Base-by-base conservation (phyloP, 768 basidiomycete genomes). In the Tephrocybe sp. region DNA sequence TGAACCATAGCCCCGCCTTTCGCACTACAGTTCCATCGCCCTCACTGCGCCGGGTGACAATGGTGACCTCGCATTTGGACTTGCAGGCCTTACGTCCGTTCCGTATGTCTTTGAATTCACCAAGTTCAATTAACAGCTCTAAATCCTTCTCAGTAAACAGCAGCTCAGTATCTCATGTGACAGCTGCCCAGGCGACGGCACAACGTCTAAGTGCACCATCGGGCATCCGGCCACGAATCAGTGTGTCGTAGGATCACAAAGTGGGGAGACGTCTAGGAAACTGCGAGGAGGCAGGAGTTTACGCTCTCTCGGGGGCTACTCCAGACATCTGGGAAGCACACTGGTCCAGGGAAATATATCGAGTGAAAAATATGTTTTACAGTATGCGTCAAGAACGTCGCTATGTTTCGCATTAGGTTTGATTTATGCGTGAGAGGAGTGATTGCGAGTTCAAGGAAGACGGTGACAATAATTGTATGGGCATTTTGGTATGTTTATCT, bases 141-240 rank as follows among this genome's bases (percentile, higher is more conserved):
- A 9, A 15, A n/a, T 9, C 34, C 34, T 36, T 7, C 10, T 10
- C 40, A 58, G 59, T 21, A 24, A 48, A 3, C 57, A 60, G n/a
- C 51, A 58, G 43, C 58, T 60, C 23, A 48, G 20, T 14, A 60
- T 58, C 37, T 18, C 32, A 18, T 60, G 59, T 33, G 17, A 23
- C n/a, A n/a, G 20, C 21, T 58, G 56, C 28, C 17, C 40, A 26
- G 53, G 32, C 14, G 47, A 32, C 4, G 23, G 44, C 20, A 15
- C 21, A n/a, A 36, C 43, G 0, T 7, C 23, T 4, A 21, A 36
- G 14, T 60, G 59, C 45, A 52, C 42, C 18, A 48, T 60, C 14
- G 17, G 41, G 17, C 45, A 60, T 45, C 53, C 56, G 11, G 42
- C 40, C 26, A 44, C 53, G 9, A 52, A 53, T 0, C 26, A 50